Conservation (phyloP, 176 grass and related monocot genomes). For the Chrysopogon serrulatus region DNA sequence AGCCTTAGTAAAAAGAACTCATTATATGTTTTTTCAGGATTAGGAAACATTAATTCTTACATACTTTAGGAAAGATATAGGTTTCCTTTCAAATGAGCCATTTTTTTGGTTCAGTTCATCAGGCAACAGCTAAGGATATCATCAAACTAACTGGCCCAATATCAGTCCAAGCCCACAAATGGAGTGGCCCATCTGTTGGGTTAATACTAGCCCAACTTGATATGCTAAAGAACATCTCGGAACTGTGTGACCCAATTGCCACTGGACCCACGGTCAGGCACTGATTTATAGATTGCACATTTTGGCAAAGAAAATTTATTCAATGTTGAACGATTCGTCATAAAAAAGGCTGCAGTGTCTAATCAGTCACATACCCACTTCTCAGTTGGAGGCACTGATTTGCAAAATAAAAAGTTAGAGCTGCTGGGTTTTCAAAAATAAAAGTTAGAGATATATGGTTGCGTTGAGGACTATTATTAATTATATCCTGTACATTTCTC, state of each 20-base stretch:
- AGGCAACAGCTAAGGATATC: too few relatives aligned
- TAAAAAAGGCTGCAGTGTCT: too few relatives aligned
- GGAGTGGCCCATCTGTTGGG: neutral
- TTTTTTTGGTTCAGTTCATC: too few relatives aligned
- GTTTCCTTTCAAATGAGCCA: too few relatives aligned
- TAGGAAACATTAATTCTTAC: too few relatives aligned
- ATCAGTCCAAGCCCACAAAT: neutral
- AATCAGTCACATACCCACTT: neutral
- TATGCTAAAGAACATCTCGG: neutral
- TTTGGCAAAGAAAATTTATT: neutral
- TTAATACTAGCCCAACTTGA: neutral
- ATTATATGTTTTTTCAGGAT: too few relatives aligned
- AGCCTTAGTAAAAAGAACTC: too few relatives aligned
- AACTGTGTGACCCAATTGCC: neutral
- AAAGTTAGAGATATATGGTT: neutral
- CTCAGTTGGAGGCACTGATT: neutral
- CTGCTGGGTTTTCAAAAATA: neutral
- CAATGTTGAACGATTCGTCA: too few relatives aligned
- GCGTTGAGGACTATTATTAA: neutral
- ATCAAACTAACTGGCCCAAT: neutral
- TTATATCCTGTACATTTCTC: too few relatives aligned
- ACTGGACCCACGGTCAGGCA: neutral
- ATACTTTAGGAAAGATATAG: too few relatives aligned
- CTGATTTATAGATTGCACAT: too few relatives aligned
- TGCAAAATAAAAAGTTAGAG: neutral